Base-by-base conservation (phyloP, 108 stramenopile genomes). In the Mediolabrus comicus region DNA sequence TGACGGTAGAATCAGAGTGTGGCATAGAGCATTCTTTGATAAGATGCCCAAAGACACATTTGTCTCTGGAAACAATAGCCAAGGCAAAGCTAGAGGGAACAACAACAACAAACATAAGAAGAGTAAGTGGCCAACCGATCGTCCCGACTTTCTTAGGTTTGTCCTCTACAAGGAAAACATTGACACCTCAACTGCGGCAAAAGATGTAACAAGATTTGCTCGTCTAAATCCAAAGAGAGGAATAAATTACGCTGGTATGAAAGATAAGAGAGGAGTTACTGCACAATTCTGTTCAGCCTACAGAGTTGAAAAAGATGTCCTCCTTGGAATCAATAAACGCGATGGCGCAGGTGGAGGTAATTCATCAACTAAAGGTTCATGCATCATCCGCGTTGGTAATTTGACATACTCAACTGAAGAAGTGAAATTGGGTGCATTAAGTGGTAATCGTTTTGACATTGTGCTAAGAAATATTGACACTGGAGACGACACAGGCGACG, bases 251-350 rank as follows among this genome's bases (percentile, higher is more conserved):
- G 91, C 89, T 29, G 96, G 96, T 9, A 97, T 93, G 86, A 97
- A 97, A 65, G 96, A 97, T 76, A 97, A 97, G 51, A 79, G 96
- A 24, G 96, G 92, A 13, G 81, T 95, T 26, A 97, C 96, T 2
- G 76, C 86, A 36, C 96, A 97, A 59, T 94, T 89, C 66, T 88
- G 88, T 64, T 95, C 96, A 0, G 62, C 89, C 59, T 91, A 86
- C 61, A 71, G 88, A 25, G 77, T 83, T 25, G 75, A 83, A 49
- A 80, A 87, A 63, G 62, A 94, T 51, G 64, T 86, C 28, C 75
- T 91, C 17, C 75, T 92, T 54, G 65, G 65, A 28, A 58, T 77
- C 34, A 88, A 94, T 58, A 62, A 55, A 10, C 19, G 53, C 12
- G 64, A 25, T 6, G 32, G 69, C 32, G 59, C 72, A 29, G 87